phyloP scores from a whole-genome alignment of 345 rosid genomes.

The Garcia nutans region DNA sequence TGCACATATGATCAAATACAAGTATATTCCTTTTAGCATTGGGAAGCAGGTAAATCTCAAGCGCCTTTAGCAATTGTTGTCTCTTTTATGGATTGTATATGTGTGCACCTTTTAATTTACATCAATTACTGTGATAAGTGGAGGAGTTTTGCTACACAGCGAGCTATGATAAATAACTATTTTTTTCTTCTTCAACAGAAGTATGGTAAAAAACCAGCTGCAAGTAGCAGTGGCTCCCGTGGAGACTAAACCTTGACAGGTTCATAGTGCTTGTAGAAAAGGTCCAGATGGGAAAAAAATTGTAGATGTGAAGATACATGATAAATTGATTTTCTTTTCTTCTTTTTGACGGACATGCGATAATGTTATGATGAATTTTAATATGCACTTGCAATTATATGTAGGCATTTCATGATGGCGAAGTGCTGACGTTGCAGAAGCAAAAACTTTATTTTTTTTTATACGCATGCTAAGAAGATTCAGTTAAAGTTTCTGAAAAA shows the following conservation, averaged over 20 bases:
- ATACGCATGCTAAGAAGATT: conserved; percentile 29
- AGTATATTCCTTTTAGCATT: conserved; percentile 67
- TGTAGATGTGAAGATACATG: conserved; percentile 31
- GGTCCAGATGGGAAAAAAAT: conserved; percentile 19
- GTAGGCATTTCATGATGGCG: conserved; percentile 20
- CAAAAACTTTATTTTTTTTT: conserved; percentile 30
- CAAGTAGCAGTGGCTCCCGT: conserved; percentile 56
- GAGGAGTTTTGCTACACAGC: neutral
- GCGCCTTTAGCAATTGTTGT: neutral
- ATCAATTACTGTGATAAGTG: neutral
- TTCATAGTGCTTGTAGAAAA: conserved; percentile 23
- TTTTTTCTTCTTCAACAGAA: conserved; percentile 29
- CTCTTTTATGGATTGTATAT: neutral
- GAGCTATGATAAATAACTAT: neutral
- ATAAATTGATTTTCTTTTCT: conserved; percentile 29
- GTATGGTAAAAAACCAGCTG: conserved; percentile 54
- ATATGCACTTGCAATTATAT: conserved; percentile 30
- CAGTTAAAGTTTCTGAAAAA: conserved; percentile 21
- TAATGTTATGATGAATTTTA: conserved; percentile 32
- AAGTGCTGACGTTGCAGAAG: conserved; percentile 22
- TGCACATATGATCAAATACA: conserved; percentile 89
- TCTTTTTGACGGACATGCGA: conserved; percentile 17
- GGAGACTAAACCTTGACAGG: conserved; percentile 38
- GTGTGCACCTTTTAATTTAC: neutral
- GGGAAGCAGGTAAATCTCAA: conserved; percentile 70